Evolutionary conservation across 2,329 filamentous ascomycete genomes (phyloP).

Genomic region (Paraphoma chrysanthemicola): DNA sequence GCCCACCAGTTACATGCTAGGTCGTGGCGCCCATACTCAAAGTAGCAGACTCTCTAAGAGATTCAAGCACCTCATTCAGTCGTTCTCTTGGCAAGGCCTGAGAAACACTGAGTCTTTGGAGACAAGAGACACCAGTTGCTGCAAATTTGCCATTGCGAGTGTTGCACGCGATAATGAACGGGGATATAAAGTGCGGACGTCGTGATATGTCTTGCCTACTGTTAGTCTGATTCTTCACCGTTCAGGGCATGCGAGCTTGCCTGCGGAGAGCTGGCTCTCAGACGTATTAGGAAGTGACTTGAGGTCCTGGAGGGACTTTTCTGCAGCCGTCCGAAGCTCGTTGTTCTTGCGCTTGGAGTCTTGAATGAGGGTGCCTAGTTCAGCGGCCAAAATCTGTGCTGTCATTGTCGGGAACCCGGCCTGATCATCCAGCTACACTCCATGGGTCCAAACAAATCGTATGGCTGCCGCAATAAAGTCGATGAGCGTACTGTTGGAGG

Average conservation of each 20-base stretch:
- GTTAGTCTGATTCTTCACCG: conserved; percentile 4
- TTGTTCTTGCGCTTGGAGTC: conserved; percentile 95
- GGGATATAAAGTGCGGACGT: conserved; percentile 83
- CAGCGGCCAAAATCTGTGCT: conserved; percentile 84
- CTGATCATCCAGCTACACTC: conserved; percentile 29
- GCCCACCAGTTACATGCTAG: not conserved
- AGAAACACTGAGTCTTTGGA: conserved; percentile 86
- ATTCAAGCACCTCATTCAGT: conserved; percentile 85
- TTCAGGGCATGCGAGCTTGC: conserved; percentile 50
- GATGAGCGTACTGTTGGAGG: not conserved
- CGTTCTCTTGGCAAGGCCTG: conserved; percentile 79
- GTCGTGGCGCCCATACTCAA: conserved; percentile 62
- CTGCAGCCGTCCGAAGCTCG: conserved; percentile 88
- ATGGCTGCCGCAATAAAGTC: not conserved
- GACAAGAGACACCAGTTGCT: conserved; percentile 82
- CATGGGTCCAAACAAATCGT: conserved; percentile 12
- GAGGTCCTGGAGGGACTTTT: conserved; percentile 90
- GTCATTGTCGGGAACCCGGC: conserved; percentile 69
- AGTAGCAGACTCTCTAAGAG: conserved; percentile 80
- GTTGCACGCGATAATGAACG: conserved; percentile 90
- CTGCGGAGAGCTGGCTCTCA: conserved; percentile 76
- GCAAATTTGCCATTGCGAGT: conserved; percentile 92
- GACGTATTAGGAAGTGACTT: conserved; percentile 76
- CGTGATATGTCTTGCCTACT: conserved; percentile 75
- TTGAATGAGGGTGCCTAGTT: conserved; percentile 89